These are phyloP conservation scores for Trichoderma erinaceum DNA, from an alignment of 495 filamentous ascomycete genomes.

Conservation along the genomic window DNA sequence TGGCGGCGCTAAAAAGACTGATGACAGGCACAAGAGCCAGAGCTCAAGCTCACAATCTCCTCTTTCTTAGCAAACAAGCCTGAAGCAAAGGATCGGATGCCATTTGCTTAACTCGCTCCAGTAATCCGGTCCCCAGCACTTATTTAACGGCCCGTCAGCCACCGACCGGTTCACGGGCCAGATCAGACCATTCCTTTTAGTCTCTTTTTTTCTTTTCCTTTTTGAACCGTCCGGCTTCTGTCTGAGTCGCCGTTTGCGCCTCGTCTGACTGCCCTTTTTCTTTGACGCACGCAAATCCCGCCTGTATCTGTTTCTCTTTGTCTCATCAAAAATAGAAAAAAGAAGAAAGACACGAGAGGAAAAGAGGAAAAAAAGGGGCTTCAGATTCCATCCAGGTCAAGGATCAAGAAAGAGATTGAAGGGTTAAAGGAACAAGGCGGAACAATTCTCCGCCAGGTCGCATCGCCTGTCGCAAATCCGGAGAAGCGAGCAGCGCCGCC, in stretches of 20 bases:
- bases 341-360: not conserved
- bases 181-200: conserved; percentile 7
- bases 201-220: not conserved
- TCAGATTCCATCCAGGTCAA: not conserved
- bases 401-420: not conserved
- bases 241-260: not conserved
- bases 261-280: not conserved
- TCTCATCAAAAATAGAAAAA: not conserved
- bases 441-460: conserved; percentile 7
- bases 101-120: not conserved
- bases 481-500: not conserved
- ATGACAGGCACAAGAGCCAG: too few species aligned
- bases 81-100: too few species aligned
- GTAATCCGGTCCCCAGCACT: not conserved
- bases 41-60: not conserved
- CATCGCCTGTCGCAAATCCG: not conserved
- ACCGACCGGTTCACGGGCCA: conserved; percentile 11
- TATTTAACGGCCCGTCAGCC: conserved; percentile 7
- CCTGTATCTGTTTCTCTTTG: not conserved
- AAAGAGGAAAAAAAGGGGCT: not conserved
- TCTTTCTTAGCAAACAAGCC: not conserved
- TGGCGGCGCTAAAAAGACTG: too few species aligned
- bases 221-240: not conserved
- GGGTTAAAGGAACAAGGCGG: not conserved
- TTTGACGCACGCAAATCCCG: not conserved